phyloP scores from a whole-genome alignment of 2,329 filamentous ascomycete genomes.

The Samsoniella hepiali region DNA sequence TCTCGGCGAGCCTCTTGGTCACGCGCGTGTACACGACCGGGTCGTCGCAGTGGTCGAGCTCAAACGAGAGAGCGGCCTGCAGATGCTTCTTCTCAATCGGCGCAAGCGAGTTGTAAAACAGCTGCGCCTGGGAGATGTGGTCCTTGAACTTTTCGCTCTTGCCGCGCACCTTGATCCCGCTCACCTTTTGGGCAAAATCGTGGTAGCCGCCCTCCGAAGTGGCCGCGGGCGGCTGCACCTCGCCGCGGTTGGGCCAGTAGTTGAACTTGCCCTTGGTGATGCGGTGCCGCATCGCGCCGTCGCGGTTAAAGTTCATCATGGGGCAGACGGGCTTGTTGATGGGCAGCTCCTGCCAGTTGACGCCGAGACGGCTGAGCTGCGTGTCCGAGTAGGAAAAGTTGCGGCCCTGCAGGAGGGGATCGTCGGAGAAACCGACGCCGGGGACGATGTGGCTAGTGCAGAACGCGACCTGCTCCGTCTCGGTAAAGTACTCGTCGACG shows the following conservation, averaged over 20 bases:
- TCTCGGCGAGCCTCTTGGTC: slow-evolving; percentile 64
- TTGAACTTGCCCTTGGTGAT: slow-evolving; percentile 68
- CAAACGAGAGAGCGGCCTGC: slow-evolving; percentile 69
- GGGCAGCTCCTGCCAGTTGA: slow-evolving; percentile 74
- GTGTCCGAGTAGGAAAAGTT: slow-evolving; percentile 68
- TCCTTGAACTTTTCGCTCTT: slow-evolving; percentile 73
- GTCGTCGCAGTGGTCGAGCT: slow-evolving; percentile 80
- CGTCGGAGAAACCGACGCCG: slow-evolving; percentile 73
- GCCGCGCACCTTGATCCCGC: slow-evolving; percentile 67
- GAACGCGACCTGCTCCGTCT: slow-evolving; percentile 81
- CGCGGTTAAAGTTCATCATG: slow-evolving; percentile 73
- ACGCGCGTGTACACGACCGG: slow-evolving; percentile 71
- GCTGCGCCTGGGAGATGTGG: slow-evolving; percentile 72
- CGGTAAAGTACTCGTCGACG: slow-evolving; percentile 75
- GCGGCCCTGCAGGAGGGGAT: slow-evolving; percentile 70
- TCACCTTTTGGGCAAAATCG: slow-evolving; percentile 60
- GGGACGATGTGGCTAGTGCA: slow-evolving; percentile 77
- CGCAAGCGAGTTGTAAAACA: slow-evolving; percentile 78
- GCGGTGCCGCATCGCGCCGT: slow-evolving; percentile 68
- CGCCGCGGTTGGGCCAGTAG: slow-evolving; percentile 59
- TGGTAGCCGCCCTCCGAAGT: slow-evolving; percentile 63
- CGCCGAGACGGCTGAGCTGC: slow-evolving; percentile 65
- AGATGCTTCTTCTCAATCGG: slow-evolving; percentile 67
- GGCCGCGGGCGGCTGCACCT: slow-evolving; percentile 63
- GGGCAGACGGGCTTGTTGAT: slow-evolving; percentile 74